phyloP scores from a whole-genome alignment of 208 protist species.

The Zelonia costaricensis region DNA sequence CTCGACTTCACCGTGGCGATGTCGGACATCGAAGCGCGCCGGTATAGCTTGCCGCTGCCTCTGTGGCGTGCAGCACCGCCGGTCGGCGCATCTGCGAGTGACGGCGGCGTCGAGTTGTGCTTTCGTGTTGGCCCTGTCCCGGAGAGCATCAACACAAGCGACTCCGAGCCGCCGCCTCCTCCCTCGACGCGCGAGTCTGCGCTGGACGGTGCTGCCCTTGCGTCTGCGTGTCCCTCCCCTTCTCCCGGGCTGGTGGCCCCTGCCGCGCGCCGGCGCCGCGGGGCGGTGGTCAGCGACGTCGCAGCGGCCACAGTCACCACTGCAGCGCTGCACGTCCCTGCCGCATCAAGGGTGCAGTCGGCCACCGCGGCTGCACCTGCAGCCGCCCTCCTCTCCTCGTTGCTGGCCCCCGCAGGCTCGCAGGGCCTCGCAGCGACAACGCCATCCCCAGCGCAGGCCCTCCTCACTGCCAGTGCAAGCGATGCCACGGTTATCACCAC shows the following conservation, averaged over 20 bases:
- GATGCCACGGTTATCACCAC: no score
- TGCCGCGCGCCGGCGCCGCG: no score
- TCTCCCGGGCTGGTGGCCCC: no score
- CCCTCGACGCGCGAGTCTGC: no score
- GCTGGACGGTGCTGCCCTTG: no score
- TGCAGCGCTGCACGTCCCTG: no score
- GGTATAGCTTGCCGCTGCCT: constrained; percentile 16
- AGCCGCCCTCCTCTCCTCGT: neutral
- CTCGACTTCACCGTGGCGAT: neutral
- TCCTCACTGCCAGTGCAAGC: no score
- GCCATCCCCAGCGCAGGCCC: neutral
- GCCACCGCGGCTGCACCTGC: neutral
- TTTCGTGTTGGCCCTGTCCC: constrained; percentile 8
- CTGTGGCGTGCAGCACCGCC: constrained; percentile 12
- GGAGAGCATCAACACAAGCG: no score
- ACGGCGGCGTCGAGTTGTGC: constrained; percentile 14
- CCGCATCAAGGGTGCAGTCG: no score
- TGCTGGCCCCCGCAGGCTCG: constrained; percentile 8
- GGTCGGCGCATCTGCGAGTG: neutral
- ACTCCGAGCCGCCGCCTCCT: no score
- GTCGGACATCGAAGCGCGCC: constrained; percentile 19
- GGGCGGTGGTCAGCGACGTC: neutral
- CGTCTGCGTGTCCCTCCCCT: no score
- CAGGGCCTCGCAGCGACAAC: constrained; percentile 1
- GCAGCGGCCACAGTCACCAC: no score